phyloP scores from a whole-genome alignment of 108 stramenopile genomes.

The Conticribra weissflogii region DNA sequence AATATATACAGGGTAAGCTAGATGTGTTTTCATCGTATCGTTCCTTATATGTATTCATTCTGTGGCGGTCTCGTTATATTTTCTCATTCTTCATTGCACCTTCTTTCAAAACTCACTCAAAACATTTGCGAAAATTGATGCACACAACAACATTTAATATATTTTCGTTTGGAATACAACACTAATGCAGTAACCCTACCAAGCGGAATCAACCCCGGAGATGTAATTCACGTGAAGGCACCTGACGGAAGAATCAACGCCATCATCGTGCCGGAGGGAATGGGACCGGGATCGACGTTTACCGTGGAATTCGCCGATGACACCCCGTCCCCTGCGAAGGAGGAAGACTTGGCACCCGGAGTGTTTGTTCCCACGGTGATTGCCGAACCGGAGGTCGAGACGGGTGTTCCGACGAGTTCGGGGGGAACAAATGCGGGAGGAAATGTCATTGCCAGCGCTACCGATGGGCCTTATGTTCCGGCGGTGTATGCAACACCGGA shows the following conservation, averaged over 20 bases:
- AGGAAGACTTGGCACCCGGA: constrained; percentile 45
- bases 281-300: constrained; percentile 84
- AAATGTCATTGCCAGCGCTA: constrained; percentile 8
- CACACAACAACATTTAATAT: neutral
- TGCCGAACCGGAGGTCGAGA: constrained; percentile 37
- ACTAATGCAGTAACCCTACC: constrained; percentile 72
- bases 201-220: constrained; percentile 65
- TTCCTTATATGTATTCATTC: too few relatives aligned
- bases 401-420: too few relatives aligned
- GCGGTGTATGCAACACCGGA: neutral
- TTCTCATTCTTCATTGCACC: too few relatives aligned
- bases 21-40: neutral
- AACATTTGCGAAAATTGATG: neutral
- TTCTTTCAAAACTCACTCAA: constrained; percentile 1
- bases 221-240: constrained; percentile 80
- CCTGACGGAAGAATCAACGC: constrained; percentile 83
- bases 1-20: constrained; percentile 60
- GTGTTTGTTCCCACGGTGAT: constrained; percentile 45
- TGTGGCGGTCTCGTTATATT: too few relatives aligned
- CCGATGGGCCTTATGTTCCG: constrained; percentile 32
- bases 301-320: constrained; percentile 82
- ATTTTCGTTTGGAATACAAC: neutral
- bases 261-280: constrained; percentile 75
- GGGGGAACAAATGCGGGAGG: too few relatives aligned
- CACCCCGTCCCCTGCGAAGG: constrained; percentile 30